A percentile compares a stretch with the other conserved stretches of the same genome.
Conservation (phyloP, 164 flowering plant genomes). For the Liquidambar formosana region DNA sequence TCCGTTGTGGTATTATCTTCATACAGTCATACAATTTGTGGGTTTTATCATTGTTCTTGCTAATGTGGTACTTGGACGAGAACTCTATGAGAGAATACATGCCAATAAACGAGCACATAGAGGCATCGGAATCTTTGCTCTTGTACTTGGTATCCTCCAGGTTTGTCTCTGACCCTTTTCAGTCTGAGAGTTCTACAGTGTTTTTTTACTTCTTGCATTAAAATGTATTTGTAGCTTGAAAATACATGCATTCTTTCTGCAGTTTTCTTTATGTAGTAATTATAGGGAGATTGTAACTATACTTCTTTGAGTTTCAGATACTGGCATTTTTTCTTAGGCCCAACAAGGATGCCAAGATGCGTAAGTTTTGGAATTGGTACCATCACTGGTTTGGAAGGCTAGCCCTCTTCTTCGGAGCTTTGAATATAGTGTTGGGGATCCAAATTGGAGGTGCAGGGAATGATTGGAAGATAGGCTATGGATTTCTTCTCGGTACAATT, state of each 20-base stretch:
- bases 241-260: too few species aligned
- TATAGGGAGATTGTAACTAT: neutral
- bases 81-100: slow-evolving; percentile 38
- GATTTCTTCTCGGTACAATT: slow-evolving; percentile 45
- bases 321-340: slow-evolving; percentile 70
- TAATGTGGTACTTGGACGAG: slow-evolving; percentile 54
- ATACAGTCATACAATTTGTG: slow-evolving; percentile 54
- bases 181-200: too few species aligned
- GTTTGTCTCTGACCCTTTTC: slow-evolving; percentile 29
- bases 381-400: slow-evolving; percentile 72
- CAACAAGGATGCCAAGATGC: slow-evolving; percentile 51
- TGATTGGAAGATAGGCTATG: slow-evolving; percentile 69
- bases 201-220: too few species aligned
- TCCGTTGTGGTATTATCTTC: slow-evolving; percentile 82
- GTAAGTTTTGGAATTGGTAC: slow-evolving; percentile 82
- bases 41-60: slow-evolving; percentile 68
- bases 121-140: slow-evolving; percentile 67
- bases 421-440: slow-evolving; percentile 67
- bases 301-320: slow-evolving; percentile 39
- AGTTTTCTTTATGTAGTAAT: too few species aligned
- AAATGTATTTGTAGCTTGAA: too few species aligned
- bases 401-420: slow-evolving; percentile 61
- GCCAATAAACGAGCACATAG: slow-evolving; percentile 49
- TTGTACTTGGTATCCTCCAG: slow-evolving; percentile 72
- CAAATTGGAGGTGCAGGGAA: slow-evolving; percentile 45